Evolutionary conservation across 2,329 filamentous ascomycete genomes (phyloP), one percentile per base, ranked within the genome.

Genomic region (Gremmenia infestans): DNA sequence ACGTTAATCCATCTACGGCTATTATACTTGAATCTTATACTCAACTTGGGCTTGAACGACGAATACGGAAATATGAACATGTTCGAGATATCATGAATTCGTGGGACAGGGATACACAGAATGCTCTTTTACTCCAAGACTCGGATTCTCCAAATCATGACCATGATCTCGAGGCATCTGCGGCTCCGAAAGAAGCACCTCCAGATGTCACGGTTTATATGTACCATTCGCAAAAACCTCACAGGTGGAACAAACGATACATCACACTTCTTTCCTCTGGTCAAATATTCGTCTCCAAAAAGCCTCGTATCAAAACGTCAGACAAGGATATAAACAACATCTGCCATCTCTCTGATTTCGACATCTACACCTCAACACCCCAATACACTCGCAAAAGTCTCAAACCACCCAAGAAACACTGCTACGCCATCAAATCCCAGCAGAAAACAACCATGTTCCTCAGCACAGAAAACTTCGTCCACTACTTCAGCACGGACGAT

Each of bases 371-470:
- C 1, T 88, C 90, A 1, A 90, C 85, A 5, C 78, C 82, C 51
- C 80, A 82, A 46, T 85, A 90, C 62, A 73, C 84, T 60, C 78
- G 82, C 39, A 88, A 87, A 66, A 80, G 83, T 60, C 78, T 97
- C 52, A 91, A 87, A 65, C 87, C 91, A 0, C 93, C 93, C 0
- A 96, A 94, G 72, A 88, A 86, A 67, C 80, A 85, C 63, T 96
- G 90, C 73, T 93, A 89, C 66, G 92, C 91, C 0, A 80, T 97
- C 64, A 97, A 96, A 73, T 95, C 89, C 64, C 91, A 96, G 73
- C 87, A 96, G 68, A 96, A 93, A 72, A 87, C 87, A 0, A 85
- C 82, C 56, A 85, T 96, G 66, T 97, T 97, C 67, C 75, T 91
- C 53, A 86, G 87, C 53, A 88, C 86, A 3, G 85, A 89, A 51